A percentile compares a stretch with the other conserved stretches of the same genome.
These are phyloP conservation scores for Canariomyces notabilis DNA, from an alignment of 2,329 filamentous ascomycete genomes.

Conservation along the genomic window DNA sequence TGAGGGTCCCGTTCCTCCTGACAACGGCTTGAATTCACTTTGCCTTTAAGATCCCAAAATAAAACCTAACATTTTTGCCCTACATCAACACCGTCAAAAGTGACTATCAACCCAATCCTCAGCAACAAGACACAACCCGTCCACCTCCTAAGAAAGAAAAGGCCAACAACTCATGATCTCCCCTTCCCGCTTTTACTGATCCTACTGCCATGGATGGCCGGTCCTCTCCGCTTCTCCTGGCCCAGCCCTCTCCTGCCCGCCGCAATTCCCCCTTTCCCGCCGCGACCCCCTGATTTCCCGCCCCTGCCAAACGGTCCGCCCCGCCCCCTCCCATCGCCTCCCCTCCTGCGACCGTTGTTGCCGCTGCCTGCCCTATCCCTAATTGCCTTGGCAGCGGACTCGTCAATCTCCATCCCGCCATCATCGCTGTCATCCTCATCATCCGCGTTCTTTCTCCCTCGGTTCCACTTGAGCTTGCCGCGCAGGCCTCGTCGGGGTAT, in stretches of 20 bases:
- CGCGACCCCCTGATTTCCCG: slow-evolving; percentile 11
- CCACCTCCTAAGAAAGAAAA: no score
- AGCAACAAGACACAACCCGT: no score
- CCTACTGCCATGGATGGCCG: slow-evolving; percentile 21
- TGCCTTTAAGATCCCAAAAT: no score
- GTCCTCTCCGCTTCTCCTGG: slow-evolving; percentile 28
- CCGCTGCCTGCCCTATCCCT: slow-evolving; percentile 35
- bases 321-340: slow-evolving; percentile 2
- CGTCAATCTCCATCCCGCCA: slow-evolving; percentile 39
- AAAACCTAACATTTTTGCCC: no score
- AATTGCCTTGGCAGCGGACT: slow-evolving; percentile 41
- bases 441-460: slow-evolving; percentile 45
- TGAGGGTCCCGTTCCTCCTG: no score
- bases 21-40: no score
- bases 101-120: no score
- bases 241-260: slow-evolving; percentile 31
- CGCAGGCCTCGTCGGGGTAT: slow-evolving; percentile 59
- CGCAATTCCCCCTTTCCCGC: slow-evolving; percentile 28
- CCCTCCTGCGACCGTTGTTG: slow-evolving; percentile 6
- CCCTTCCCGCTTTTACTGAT: slow-evolving; percentile 26
- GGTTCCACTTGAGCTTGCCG: slow-evolving; percentile 65
- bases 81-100: no score
- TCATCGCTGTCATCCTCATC: slow-evolving; percentile 45
- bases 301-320: slow-evolving; percentile 5
- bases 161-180: slow-evolving; percentile 1